Evolutionary conservation across 768 basidiomycete genomes (phyloP).

Genomic region (Brasilioporus rufonigricans): DNA sequence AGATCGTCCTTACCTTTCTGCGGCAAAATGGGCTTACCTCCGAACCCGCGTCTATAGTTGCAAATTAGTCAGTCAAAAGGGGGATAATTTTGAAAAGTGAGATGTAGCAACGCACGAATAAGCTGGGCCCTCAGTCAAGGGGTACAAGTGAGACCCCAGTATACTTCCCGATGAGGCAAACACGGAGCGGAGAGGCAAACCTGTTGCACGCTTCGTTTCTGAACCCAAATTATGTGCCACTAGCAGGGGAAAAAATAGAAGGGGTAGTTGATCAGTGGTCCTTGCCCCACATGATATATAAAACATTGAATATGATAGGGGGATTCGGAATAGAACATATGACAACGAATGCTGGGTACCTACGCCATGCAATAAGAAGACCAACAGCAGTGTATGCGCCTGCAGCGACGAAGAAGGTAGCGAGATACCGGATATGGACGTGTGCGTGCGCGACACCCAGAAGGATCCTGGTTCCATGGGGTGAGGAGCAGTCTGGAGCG

Average conservation of each 20-base stretch:
- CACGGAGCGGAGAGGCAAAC: constrained; percentile 40
- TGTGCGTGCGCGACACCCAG: constrained; percentile 31
- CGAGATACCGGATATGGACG: constrained; percentile 41
- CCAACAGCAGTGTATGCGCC: constrained; percentile 49
- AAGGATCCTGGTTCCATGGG: constrained; percentile 26
- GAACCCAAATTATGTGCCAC: constrained; percentile 43
- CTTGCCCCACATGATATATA: not conserved
- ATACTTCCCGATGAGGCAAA: constrained; percentile 43
- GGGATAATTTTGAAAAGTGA: not conserved
- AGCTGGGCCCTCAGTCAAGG: constrained; percentile 37
- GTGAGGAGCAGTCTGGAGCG: not conserved
- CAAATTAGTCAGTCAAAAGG: not conserved
- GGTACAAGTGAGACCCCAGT: constrained; percentile 42
- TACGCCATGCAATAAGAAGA: constrained; percentile 48
- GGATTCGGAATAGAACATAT: not conserved
- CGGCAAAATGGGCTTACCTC: not conserved
- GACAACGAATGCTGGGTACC: constrained; percentile 6
- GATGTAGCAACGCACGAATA: constrained; percentile 31
- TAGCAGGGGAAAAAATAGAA: constrained; percentile 27
- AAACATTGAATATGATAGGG: no score
- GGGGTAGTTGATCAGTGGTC: not conserved
- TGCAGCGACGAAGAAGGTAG: constrained; percentile 43
- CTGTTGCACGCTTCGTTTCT: constrained; percentile 43
- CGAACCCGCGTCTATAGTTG: not conserved
- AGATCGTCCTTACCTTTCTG: not conserved